Evolutionary conservation across 768 basidiomycete species (phyloP), one percentile per base, ranked within the genome.

Genomic region (Lactifluus hygrophoroides): DNA sequence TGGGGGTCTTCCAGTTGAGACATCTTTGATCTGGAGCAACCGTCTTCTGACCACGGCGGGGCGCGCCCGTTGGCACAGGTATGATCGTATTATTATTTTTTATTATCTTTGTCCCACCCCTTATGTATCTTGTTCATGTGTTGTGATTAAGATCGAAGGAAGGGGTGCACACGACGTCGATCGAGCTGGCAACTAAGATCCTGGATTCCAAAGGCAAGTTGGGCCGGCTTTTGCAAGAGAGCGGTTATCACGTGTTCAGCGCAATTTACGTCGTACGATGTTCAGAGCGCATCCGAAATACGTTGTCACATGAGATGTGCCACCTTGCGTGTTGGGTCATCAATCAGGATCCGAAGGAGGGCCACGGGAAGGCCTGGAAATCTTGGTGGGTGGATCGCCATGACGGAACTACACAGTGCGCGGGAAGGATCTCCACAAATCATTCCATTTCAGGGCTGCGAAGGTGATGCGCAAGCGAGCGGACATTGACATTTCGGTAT

Each of bases 241-340:
- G 17, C 17, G 28, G 19, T 19, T 19, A 42, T 42, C 17, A 48
- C 32, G 19, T 34, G 27, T 30, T 14, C 4, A 30, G 27, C 25
- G 42, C 28, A 28, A 21, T 30, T 5, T 10, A 34, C 16, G 1
- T n/a, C 16, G 17, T 48, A 23, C 40, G 17, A 50, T 25, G 25
- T 51, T 28, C 57, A 93, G 91, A 89, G 54, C 81, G 90, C 38
- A 86, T 94, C 49, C 76, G 85, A 35, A 85, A 86, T 66, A 94
- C 91, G 1, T 72, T 94, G 13, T 83, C 88, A 30, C 92, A 94
- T 65, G 92, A 94, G 69, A 92, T 94, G 90, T 94, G 91, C 65
- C 92, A 94, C 72, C 70, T 94, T 34, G 92, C 92, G 2, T 81
- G 81, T 56, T 94, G 91, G 91, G 73, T 89, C 23, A 88, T 94